Conservation (phyloP, 148 eudicot species). For the Dysphania ambrosioides region DNA sequence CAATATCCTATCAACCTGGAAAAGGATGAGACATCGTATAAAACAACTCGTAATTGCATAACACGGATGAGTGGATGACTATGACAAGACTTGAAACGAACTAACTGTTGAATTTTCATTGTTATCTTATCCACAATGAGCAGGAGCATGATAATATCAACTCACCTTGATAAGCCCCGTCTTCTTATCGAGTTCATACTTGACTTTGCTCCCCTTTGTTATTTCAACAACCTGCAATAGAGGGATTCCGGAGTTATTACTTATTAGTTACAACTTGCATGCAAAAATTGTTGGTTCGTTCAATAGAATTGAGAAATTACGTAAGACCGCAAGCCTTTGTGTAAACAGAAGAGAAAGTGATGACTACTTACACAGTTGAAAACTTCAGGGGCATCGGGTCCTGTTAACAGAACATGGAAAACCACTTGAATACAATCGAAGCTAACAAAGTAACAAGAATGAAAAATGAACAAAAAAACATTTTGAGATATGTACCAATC, state of each 20-base stretch:
- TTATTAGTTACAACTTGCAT: not conserved
- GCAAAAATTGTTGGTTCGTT: not conserved
- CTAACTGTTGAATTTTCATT: not conserved
- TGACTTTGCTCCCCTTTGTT: constrained; percentile 85
- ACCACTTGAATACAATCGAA: not conserved
- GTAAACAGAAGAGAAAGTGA: not conserved
- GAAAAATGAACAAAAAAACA: not conserved
- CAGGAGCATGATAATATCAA: not conserved
- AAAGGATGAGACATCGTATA: not conserved
- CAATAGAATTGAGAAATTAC: not conserved
- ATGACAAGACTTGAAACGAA: not conserved
- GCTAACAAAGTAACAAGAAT: not conserved
- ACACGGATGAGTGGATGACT: too few species aligned
- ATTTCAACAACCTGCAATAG: constrained; percentile 72
- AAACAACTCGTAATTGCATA: not conserved
- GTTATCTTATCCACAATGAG: not conserved
- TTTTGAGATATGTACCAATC: constrained; percentile 42
- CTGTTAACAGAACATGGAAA: constrained; percentile 27
- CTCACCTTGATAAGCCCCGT: constrained; percentile 83
- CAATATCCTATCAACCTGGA: constrained; percentile 79
- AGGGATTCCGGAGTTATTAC: not conserved
- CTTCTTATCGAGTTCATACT: constrained; percentile 91
- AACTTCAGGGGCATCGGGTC: constrained; percentile 57
- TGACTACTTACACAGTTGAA: constrained; percentile 49
- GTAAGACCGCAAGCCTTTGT: not conserved